A percentile compares a stretch with the other conserved stretches of the same genome.
These are phyloP conservation scores for Bretziella fagacearum DNA, from an alignment of 2,329 filamentous ascomycete genomes.

Conservation along the genomic window DNA sequence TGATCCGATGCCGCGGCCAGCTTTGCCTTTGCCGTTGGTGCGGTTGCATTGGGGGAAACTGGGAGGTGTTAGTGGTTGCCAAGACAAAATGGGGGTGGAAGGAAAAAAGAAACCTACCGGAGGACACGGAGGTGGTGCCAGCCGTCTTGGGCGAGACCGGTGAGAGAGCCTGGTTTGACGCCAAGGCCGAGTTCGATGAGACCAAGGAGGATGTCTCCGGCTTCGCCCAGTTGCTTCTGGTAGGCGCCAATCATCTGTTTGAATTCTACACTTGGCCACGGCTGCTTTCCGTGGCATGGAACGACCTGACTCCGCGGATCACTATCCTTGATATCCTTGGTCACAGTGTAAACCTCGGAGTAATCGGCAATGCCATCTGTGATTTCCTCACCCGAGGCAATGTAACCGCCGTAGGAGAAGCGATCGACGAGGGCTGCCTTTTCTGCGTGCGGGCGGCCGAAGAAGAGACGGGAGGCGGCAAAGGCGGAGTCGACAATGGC, in stretches of 20 bases:
- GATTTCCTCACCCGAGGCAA: slow-evolving; percentile 32
- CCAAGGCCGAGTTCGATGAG: slow-evolving; percentile 30
- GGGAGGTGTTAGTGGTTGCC: slow-evolving; percentile 1
- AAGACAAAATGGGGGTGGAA: background rate
- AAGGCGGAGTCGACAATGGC: slow-evolving; percentile 23
- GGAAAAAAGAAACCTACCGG: slow-evolving; percentile 20
- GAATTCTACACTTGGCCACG: slow-evolving; percentile 30
- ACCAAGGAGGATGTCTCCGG: slow-evolving; percentile 29
- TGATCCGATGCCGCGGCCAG: slow-evolving; percentile 33
- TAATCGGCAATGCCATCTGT: slow-evolving; percentile 33
- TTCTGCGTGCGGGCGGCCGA: slow-evolving; percentile 21
- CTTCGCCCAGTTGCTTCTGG: slow-evolving; percentile 25
- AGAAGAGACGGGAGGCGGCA: slow-evolving; percentile 25
- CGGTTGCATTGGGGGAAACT: slow-evolving; percentile 22
- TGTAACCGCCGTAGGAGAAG: slow-evolving; percentile 31
- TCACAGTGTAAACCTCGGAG: slow-evolving; percentile 36
- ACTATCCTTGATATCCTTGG: slow-evolving; percentile 26
- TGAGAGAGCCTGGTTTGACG: slow-evolving; percentile 25
- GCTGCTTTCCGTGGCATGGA: slow-evolving; percentile 33
- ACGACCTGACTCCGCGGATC: slow-evolving; percentile 27
- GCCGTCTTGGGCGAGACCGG: slow-evolving; percentile 28
- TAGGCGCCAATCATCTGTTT: slow-evolving; percentile 25
- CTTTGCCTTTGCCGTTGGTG: slow-evolving; percentile 32
- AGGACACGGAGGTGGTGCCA: slow-evolving; percentile 35
- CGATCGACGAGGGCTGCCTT: slow-evolving; percentile 29